Evolutionary conservation across 2,329 filamentous ascomycete genomes (phyloP).

Genomic region (Coleophoma eucalyptorum): DNA sequence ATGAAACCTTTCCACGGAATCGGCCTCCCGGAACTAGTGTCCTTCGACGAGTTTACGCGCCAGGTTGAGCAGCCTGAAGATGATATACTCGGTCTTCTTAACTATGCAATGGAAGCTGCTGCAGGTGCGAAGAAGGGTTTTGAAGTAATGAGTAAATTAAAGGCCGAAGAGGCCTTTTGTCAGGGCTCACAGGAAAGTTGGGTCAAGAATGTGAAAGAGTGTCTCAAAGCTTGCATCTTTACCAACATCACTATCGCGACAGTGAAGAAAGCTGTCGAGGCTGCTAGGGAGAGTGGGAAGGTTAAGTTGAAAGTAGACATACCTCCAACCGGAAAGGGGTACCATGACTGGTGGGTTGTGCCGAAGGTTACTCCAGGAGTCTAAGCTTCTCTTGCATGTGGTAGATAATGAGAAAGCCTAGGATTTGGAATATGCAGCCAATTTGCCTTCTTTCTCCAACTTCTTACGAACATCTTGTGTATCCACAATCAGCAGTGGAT

Average conservation of each 20-base stretch:
- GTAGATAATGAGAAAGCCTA: no score
- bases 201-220: slow-evolving; percentile 54
- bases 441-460: no score
- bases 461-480: no score
- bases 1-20: slow-evolving; percentile 67
- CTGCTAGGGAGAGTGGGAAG: slow-evolving; percentile 19
- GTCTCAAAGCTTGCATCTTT: slow-evolving; percentile 67
- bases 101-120: slow-evolving; percentile 27
- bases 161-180: slow-evolving; percentile 48
- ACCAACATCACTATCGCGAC: slow-evolving; percentile 60
- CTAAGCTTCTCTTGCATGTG: neutral
- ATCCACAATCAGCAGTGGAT: no score
- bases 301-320: slow-evolving; percentile 44
- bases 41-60: slow-evolving; percentile 46
- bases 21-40: slow-evolving; percentile 52
- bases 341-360: slow-evolving; percentile 64
- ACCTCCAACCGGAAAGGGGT: slow-evolving; percentile 47
- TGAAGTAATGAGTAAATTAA: slow-evolving; percentile 51
- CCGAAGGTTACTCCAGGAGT: slow-evolving; percentile 31
- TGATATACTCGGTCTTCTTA: slow-evolving; percentile 25
- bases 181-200: slow-evolving; percentile 58
- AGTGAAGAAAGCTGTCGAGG: slow-evolving; percentile 52
- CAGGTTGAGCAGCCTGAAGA: slow-evolving; percentile 38
- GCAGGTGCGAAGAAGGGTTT: slow-evolving; percentile 45
- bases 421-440: no score